A percentile compares a stretch with the other conserved stretches of the same genome.
phyloP scores from a whole-genome alignment of 352 stramenopile genomes.

The Globisporangium cylindrosporum region DNA sequence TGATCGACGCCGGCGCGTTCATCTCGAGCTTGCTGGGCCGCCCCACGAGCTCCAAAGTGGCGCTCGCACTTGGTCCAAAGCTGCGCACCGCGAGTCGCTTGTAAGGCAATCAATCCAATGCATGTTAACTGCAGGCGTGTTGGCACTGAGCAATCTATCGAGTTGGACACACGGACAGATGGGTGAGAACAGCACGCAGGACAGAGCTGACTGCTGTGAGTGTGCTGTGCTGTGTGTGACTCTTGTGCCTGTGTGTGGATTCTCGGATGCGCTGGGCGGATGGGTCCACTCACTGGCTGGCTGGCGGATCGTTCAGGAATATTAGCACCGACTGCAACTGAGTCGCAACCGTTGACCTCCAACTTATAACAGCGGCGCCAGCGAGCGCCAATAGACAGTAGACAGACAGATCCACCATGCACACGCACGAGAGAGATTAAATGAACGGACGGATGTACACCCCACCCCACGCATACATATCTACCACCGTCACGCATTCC shows the following conservation, averaged over 20 bases:
- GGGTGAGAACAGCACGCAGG: conserved; percentile 1
- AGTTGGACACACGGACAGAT: background rate
- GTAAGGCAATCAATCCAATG: conserved; percentile 20
- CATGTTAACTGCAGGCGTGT: background rate
- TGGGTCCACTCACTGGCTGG: background rate
- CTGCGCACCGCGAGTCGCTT: conserved; percentile 37
- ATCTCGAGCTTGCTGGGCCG: conserved; percentile 83
- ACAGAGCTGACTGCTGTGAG: background rate
- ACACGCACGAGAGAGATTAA: background rate
- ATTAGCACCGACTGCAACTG: background rate
- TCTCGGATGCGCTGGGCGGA: background rate
- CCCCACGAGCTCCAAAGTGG: conserved; percentile 87
- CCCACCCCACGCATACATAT: no score
- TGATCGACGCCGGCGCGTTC: conserved; percentile 89
- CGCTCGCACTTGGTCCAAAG: conserved; percentile 54
- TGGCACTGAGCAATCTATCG: background rate
- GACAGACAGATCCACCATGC: background rate
- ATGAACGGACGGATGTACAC: background rate
- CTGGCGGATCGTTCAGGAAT: background rate
- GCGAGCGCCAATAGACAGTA: background rate
- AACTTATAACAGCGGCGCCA: background rate
- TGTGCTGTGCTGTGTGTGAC: conserved; percentile 3
- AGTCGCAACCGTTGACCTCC: background rate
- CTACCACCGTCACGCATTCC: background rate
- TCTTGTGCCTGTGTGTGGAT: background rate